Evolutionary conservation across 192 early-diverging fungal genomes (phyloP), one percentile per base, ranked within the genome.

Genomic region (Podila minutissima): DNA sequence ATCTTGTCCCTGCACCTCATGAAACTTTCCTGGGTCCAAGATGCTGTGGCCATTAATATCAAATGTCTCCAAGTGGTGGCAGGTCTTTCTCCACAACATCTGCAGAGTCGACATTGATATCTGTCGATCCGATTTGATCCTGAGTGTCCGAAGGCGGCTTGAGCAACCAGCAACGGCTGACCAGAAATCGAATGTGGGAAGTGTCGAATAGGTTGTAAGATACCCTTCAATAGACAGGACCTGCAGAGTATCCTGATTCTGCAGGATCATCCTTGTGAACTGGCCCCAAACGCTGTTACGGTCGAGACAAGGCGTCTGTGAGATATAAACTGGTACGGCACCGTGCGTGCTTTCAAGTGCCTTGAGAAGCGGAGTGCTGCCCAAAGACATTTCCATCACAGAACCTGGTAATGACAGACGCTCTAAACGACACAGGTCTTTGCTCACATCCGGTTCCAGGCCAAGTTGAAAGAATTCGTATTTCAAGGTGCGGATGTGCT

Each of bases 381-480:
- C 53, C 53, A 26, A 55, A 55, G 53, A 26, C 24, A 17, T 55
- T 5, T n/a, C 8, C n/a, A 26, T n/a, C 6, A 55, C 22, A 55
- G 20, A 24, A 24, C 53, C 53, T 12, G 53, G 53, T 10, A 55
- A 24, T 17, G 8, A 0, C 22, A 55, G 22, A 8, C 24, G 20
- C 53, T 55, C 53, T n/a, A 55, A 55, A 26, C 24, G 53, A 55
- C 53, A 55, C n/a, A 55, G 22, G 2, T 55, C 24, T 26, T 55
- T 17, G 24, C 53, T 26, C 53, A 55, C 13, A 9, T 55, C 53
- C n/a, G 24, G 11, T 12, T 55, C 53, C 24, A 24, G 22, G 20
- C n/a, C 24, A 55, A 55, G 24, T n/a, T 55, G 53, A 55, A 55
- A 55, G 53, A 55, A n/a, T 5, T 55, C 22, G 53, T 55, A 55